Evolutionary conservation across 805 yeast species (phyloP).

Genomic region (Isabelozyma rhagii): DNA sequence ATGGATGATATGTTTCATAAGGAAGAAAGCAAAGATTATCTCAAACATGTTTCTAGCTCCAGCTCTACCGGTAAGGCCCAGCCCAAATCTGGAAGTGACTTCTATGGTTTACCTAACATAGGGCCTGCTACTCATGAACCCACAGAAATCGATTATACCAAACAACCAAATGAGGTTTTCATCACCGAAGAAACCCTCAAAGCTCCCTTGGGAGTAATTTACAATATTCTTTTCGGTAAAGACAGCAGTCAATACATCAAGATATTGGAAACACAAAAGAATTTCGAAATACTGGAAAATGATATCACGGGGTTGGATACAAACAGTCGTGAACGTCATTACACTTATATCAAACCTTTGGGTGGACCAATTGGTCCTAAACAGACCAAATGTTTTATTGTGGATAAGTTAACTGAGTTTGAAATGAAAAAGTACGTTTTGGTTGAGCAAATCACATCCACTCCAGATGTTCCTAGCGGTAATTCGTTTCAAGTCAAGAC

Average conservation of each 20-base stretch:
- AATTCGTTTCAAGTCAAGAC: conserved; percentile 62
- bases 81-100: neutral
- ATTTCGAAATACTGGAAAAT: conserved; percentile 53
- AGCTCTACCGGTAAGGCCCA: conserved; percentile 1
- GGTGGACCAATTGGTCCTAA: conserved; percentile 73
- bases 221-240: conserved; percentile 58
- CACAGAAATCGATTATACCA: conserved; percentile 44
- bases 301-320: conserved; percentile 25
- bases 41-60: neutral
- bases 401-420: conserved; percentile 53
- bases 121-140: conserved; percentile 52
- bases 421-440: conserved; percentile 48
- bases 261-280: conserved; percentile 58
- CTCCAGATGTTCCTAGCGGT: conserved; percentile 87
- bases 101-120: conserved; percentile 36
- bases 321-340: conserved; percentile 42
- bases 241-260: conserved; percentile 43
- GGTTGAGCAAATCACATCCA: conserved; percentile 56
- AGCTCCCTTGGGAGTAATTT: conserved; percentile 68
- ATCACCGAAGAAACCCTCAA: conserved; percentile 50
- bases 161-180: conserved; percentile 49
- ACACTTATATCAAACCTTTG: conserved; percentile 61
- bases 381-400: conserved; percentile 63
- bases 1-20: neutral
- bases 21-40: neutral